Evolutionary conservation across 345 rosid genomes (phyloP), one percentile per base, ranked within the genome.

Genomic region (Gossypium anomalum): DNA sequence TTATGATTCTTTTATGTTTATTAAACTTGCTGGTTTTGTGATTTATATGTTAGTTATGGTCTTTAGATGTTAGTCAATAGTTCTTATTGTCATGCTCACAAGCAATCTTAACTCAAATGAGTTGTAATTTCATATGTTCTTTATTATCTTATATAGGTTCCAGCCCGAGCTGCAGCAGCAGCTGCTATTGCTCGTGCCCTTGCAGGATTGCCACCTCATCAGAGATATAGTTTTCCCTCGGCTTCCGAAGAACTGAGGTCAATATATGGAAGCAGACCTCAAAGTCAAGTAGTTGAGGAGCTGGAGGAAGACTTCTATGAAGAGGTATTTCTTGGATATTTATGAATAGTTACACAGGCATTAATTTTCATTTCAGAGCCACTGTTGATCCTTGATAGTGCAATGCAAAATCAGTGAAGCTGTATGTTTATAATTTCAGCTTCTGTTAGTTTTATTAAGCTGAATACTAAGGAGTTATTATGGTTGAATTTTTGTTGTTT

Each of bases 121-220:
- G 16, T 9, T 8, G 19, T 71, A 61, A 62, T 38, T 73, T 17
- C 14, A 38, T 78, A 9, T 41, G 67, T n/a, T 58, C 7, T 56
- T 72, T 52, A 15, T 61, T 67, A 44, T 67, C 61, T 62, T 23
- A 8, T 82, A 67, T 75, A 95, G 99, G 93, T 95, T 85, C 99
- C 99, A 9, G 93, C 97, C 45, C 87, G 97, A 81, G 98, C 97
- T 62, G 94, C 93, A 0, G 99, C 98, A 4, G 99, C 99, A 5
- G 99, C 99, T 29, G 97, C 90, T 64, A 97, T 95, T 78, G 98
- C 99, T 45, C 94, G 97, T 80, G 97, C 89, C 69, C 85, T 93
- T 75, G 92, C 97, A 6, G 97, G 90, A 67, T 78, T 95, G 74
- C 97, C 94, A 73, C 82, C 93, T 58, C 91, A 91, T 78, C 97